Conservation (phyloP, 179 eudicot species). For the Silene vulgaris region DNA sequence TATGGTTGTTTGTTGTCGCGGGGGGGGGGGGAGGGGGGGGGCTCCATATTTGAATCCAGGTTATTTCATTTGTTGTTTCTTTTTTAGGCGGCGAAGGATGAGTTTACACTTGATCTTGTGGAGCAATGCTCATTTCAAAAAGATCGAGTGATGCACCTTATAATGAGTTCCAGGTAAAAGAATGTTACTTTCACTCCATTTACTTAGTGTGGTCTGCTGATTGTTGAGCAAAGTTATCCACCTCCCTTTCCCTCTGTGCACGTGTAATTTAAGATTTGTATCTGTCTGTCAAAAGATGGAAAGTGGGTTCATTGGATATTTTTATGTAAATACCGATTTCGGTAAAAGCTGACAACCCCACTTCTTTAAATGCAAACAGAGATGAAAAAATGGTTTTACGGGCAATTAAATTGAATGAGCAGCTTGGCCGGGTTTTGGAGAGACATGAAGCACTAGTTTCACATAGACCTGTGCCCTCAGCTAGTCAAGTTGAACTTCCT, state of each 20-base stretch:
- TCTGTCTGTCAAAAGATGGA: not conserved
- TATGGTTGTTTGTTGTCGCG: no score
- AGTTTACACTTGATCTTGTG: conserved; percentile 91
- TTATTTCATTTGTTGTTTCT: conserved; percentile 1
- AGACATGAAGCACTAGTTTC: conserved; percentile 67
- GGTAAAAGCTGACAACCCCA: not conserved
- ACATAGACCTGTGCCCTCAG: conserved; percentile 23
- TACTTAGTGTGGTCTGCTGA: not conserved
- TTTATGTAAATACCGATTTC: not conserved
- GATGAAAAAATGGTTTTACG: conserved; percentile 67
- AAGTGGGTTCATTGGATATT: not conserved
- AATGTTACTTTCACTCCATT: conserved; percentile 2
- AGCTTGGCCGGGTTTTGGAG: conserved; percentile 57
- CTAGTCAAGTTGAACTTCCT: conserved; percentile 25
- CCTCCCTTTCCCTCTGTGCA: not conserved
- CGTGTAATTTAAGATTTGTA: not conserved
- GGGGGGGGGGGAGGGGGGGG: no score
- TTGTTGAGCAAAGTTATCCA: not conserved
- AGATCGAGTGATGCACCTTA: conserved; percentile 85
- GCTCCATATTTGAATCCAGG: not conserved
- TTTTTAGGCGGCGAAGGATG: conserved; percentile 78
- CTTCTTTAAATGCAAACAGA: conserved; percentile 33
- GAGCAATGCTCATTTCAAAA: conserved; percentile 95
- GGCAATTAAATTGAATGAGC: conserved; percentile 86
- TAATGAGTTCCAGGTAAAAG: conserved; percentile 68